Conservation (phyloP, 2,329 filamentous ascomycete species). For the Xylaria sp. region DNA sequence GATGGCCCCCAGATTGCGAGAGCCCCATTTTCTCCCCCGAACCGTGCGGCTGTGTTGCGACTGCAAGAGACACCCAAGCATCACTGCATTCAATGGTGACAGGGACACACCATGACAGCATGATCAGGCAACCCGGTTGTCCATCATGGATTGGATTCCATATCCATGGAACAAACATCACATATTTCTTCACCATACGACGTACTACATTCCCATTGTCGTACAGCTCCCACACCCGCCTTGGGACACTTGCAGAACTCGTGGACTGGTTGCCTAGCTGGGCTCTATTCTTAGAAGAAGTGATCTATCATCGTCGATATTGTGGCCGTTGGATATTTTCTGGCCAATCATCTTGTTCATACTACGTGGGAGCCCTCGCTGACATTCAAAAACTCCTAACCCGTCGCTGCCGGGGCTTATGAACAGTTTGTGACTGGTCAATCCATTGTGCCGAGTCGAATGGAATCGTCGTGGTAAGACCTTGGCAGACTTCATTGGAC, state of each 20-base stretch:
- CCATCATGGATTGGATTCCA: not conserved
- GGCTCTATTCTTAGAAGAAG: not conserved
- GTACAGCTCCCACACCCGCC: not conserved
- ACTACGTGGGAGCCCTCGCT: no score
- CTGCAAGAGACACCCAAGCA: not conserved
- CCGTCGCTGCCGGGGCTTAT: no score
- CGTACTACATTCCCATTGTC: not conserved
- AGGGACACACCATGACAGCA: not conserved
- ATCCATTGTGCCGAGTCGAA: no score
- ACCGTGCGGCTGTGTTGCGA: not conserved
- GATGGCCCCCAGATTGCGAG: conserved; percentile 8
- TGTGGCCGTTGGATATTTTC: no score
- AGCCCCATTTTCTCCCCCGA: not conserved
- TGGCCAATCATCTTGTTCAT: no score
- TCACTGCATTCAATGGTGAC: no score
- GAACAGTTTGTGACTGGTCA: no score
- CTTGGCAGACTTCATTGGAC: no score
- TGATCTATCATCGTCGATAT: not conserved
- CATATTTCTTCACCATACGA: not conserved
- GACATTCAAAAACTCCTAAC: no score
- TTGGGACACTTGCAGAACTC: no score
- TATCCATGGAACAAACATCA: not conserved
- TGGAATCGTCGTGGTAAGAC: no score
- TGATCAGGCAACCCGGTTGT: not conserved
- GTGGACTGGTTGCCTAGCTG: not conserved